These are phyloP conservation scores for Haberlea rhodopensis DNA, from an alignment of 257 asterid genomes.

Conservation along the genomic window DNA sequence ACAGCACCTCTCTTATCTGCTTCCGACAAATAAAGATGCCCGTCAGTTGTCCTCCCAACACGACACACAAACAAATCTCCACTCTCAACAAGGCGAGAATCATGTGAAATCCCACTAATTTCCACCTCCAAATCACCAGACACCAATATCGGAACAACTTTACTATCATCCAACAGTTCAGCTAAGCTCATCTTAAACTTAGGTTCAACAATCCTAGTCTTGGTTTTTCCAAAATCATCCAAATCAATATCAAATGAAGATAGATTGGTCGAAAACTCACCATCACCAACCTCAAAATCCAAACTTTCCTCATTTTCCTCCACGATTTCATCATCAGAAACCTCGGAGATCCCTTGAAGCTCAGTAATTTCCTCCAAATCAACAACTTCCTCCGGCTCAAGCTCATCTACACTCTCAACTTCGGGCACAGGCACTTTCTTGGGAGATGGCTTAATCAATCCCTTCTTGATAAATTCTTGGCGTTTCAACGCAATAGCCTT, in stretches of 20 bases:
- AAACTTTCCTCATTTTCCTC: slow-evolving; percentile 40
- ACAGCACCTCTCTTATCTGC: slow-evolving; percentile 97
- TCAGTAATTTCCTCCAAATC: slow-evolving; percentile 91
- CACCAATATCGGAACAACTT: slow-evolving; percentile 76
- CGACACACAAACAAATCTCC: slow-evolving; percentile 89
- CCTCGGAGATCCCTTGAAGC: slow-evolving; percentile 56
- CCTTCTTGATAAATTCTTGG: slow-evolving; percentile 76
- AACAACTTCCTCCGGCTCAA: slow-evolving; percentile 85
- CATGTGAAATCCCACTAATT: slow-evolving; percentile 78
- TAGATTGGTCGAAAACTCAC: slow-evolving; percentile 33
- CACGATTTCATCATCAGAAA: slow-evolving; percentile 44
- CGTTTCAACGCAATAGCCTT: slow-evolving; percentile 85
- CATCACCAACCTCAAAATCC: slow-evolving; percentile 62
- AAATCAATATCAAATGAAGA: slow-evolving; percentile 72
- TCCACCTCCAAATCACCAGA: slow-evolving; percentile 77
- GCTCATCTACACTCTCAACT: slow-evolving; percentile 47
- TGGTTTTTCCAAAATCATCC: slow-evolving; percentile 64
- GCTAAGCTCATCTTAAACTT: slow-evolving; percentile 81
- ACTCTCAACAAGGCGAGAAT: slow-evolving; percentile 80
- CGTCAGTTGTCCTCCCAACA: slow-evolving; percentile 66
- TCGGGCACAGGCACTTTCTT: slow-evolving; percentile 32
- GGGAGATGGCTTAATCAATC: slow-evolving; percentile 58
- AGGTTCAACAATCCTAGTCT: slow-evolving; percentile 64
- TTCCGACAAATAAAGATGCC: slow-evolving; percentile 69
- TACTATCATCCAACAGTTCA: slow-evolving; percentile 87